phyloP scores from a whole-genome alignment of 2,329 filamentous ascomycete genomes.

The Ophiosphaerella herpotricha region DNA sequence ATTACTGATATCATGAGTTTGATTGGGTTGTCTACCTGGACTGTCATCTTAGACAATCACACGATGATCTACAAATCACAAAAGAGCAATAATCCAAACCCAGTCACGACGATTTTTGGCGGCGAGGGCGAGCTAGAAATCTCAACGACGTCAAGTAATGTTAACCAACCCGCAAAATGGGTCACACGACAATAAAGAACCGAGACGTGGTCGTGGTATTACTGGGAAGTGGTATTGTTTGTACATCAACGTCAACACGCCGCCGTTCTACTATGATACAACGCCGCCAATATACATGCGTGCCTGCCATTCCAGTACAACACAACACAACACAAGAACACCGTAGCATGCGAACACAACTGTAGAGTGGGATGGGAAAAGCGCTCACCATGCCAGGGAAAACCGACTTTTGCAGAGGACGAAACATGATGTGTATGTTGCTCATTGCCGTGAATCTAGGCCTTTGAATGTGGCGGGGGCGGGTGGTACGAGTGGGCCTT shows the following conservation, averaged over 20 bases:
- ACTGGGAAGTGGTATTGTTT: neutral
- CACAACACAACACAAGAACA: neutral
- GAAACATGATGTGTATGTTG: neutral
- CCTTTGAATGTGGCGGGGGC: constrained; percentile 29
- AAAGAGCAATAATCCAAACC: no score
- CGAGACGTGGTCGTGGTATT: neutral
- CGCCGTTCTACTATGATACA: constrained; percentile 1
- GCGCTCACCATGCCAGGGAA: constrained; percentile 1
- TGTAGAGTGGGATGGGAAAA: constrained; percentile 2
- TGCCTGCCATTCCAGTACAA: neutral
- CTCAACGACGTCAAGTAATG: no score
- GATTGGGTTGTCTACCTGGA: no score
- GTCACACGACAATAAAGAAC: neutral
- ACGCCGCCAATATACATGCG: neutral
- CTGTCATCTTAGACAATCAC: no score
- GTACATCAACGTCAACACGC: neutral
- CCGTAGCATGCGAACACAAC: constrained; percentile 1
- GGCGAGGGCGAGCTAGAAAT: no score
- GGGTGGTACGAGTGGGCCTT: constrained; percentile 42
- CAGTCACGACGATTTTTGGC: no score
- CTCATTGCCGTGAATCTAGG: constrained; percentile 5
- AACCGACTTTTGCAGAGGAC: neutral
- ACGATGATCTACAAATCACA: no score
- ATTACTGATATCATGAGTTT: no score
- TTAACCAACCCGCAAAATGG: no score